Conservation (phyloP, 2,329 filamentous ascomycete species). For the Aspergillus pseudoviridinutans region DNA sequence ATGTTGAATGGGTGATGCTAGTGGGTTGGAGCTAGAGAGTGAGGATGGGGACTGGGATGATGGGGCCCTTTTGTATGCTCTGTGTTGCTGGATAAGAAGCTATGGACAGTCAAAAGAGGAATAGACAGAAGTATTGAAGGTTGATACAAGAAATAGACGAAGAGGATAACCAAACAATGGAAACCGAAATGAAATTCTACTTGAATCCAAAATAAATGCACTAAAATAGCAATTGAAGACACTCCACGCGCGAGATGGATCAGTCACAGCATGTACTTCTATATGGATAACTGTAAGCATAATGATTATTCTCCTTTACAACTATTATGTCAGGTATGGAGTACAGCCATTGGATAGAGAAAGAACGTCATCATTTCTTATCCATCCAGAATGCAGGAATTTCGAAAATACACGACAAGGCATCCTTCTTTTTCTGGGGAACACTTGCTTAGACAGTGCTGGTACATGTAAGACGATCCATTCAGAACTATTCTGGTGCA, state of each 20-base stretch:
- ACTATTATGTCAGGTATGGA: neutral
- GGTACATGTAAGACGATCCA: slow-evolving; percentile 2
- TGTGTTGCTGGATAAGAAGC: slow-evolving; percentile 1
- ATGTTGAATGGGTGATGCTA: neutral
- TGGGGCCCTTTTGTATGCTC: slow-evolving; percentile 1
- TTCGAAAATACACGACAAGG: neutral
- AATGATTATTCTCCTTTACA: neutral
- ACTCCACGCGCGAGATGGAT: neutral
- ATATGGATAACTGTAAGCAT: neutral
- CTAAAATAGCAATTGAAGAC: neutral
- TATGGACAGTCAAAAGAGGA: slow-evolving; percentile 4
- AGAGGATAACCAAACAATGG: slow-evolving; percentile 9
- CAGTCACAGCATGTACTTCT: neutral
- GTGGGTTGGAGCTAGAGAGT: neutral
- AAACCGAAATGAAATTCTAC: slow-evolving; percentile 5
- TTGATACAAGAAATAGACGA: slow-evolving; percentile 8
- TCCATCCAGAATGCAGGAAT: neutral
- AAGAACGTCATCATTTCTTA: neutral
- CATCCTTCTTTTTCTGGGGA: neutral
- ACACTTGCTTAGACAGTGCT: neutral
- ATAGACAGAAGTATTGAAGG: slow-evolving; percentile 10
- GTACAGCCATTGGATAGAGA: neutral
- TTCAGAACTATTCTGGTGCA: slow-evolving; percentile 3
- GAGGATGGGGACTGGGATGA: slow-evolving; percentile 2
- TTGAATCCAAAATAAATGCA: slow-evolving; percentile 6